A percentile compares a stretch with the other conserved stretches of the same genome.
These are phyloP conservation scores for Adansonia grandidieri DNA, from an alignment of 441 rosid species.

Conservation along the genomic window DNA sequence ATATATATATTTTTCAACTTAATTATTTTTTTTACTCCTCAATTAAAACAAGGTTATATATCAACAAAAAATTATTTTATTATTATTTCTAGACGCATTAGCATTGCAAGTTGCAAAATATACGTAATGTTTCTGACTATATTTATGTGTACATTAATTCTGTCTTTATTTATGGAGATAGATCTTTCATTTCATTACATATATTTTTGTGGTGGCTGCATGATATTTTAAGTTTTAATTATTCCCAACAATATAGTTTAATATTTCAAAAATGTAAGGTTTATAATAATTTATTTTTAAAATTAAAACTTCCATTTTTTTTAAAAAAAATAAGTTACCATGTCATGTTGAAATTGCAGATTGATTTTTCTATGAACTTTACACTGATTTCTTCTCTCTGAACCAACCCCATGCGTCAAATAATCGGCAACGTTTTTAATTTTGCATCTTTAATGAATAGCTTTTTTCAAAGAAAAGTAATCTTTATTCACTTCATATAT, in stretches of 20 bases:
- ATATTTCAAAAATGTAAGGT: too few relatives aligned
- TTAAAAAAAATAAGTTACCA: not conserved
- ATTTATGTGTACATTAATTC: not conserved
- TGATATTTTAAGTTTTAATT: not conserved
- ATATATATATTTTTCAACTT: not conserved
- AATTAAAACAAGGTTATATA: not conserved
- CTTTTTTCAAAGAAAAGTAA: conserved; percentile 26
- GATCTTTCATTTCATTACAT: not conserved
- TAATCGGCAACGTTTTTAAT: conserved; percentile 13
- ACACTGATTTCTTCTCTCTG: not conserved
- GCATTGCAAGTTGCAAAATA: not conserved
- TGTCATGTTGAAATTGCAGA: not conserved
- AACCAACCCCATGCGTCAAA: not conserved
- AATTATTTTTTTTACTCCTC: not conserved
- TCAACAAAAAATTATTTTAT: not conserved
- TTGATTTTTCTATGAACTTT: not conserved
- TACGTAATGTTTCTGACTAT: not conserved
- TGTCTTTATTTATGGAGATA: too few relatives aligned
- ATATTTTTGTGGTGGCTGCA: not conserved
- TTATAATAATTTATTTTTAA: too few relatives aligned
- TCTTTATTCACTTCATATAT: conserved; percentile 5
- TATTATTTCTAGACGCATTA: not conserved
- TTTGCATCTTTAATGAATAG: not conserved
- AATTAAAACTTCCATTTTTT: too few relatives aligned
- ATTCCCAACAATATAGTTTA: not conserved